phyloP scores from a whole-genome alignment of 2,329 filamentous ascomycete genomes.

The Fonsecaea monophora region DNA sequence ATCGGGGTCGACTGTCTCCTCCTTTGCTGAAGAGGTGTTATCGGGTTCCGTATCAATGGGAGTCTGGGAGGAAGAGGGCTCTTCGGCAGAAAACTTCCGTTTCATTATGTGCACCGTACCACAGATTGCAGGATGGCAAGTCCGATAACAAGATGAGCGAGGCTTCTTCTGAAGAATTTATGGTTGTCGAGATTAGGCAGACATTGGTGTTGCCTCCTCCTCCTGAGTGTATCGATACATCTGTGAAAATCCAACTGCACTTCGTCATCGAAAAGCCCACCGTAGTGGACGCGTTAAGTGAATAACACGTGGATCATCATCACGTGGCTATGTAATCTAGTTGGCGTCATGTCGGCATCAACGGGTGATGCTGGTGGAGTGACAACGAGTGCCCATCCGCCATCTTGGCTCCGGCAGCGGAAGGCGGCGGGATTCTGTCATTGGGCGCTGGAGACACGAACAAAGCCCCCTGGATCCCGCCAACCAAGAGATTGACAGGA shows the following conservation, averaged over 20 bases:
- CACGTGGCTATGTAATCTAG: background rate
- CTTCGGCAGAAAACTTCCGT: background rate
- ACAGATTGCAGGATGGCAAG: background rate
- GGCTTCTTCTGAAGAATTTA: background rate
- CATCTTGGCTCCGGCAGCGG: constrained; percentile 12
- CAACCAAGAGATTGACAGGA: constrained; percentile 7
- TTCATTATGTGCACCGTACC: constrained; percentile 4
- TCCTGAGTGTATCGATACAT: background rate
- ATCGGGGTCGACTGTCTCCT: constrained; percentile 33
- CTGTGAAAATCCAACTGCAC: background rate
- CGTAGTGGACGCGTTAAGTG: background rate
- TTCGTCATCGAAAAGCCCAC: background rate
- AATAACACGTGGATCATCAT: too few relatives aligned
- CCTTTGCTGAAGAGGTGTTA: background rate
- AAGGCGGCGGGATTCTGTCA: constrained; percentile 20
- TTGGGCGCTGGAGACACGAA: constrained; percentile 22
- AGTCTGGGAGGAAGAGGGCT: background rate
- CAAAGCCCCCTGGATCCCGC: constrained; percentile 5
- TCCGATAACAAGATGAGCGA: background rate
- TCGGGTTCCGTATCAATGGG: background rate
- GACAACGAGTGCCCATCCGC: background rate
- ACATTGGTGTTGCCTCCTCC: background rate
- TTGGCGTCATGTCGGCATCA: background rate
- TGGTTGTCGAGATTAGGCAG: constrained; percentile 6
- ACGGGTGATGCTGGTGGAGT: background rate